Percentiles rank a stretch among this genome's conserved stretches.
Conservation (phyloP, 352 stramenopile species). For the Pythium diclinum region DNA sequence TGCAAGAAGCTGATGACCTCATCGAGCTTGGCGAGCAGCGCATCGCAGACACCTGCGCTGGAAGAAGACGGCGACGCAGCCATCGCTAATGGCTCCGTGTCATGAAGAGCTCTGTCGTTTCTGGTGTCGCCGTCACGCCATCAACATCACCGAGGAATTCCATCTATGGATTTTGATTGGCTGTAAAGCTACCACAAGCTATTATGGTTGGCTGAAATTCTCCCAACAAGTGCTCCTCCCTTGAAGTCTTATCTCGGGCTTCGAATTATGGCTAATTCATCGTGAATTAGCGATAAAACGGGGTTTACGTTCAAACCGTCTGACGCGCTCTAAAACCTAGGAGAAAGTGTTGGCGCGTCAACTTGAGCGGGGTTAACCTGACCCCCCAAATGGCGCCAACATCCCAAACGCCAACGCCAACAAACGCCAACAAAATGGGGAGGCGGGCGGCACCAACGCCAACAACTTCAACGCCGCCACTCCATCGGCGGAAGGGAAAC, state of each 20-base stretch:
- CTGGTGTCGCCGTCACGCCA: background rate
- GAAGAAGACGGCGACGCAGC: conserved; percentile 17
- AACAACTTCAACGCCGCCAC: conserved; percentile 4
- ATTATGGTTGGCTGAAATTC: background rate
- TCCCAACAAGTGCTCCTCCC: background rate
- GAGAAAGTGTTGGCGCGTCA: conserved; percentile 1
- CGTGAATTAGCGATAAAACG: background rate
- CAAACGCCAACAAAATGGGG: conserved; percentile 11
- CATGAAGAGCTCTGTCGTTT: conserved; percentile 18
- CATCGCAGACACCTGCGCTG: conserved; percentile 45
- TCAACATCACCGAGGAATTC: background rate
- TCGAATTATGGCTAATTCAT: background rate
- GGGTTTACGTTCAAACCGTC: background rate
- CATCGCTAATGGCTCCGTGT: conserved; percentile 16
- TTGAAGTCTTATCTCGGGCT: conserved; percentile 2
- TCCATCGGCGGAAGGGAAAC: background rate
- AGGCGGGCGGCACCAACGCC: background rate
- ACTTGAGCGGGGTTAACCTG: background rate
- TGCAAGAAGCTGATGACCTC: conserved; percentile 85
- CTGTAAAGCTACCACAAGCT: background rate
- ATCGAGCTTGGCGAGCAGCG: conserved; percentile 71
- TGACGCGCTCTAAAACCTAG: background rate
- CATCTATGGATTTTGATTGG: background rate
- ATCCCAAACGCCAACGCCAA: conserved; percentile 14
- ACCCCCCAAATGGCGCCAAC: conserved; percentile 23